Evolutionary conservation across 805 yeast species (phyloP), one percentile per base, ranked within the genome.

Genomic region (Torulaspora gathmanii): DNA sequence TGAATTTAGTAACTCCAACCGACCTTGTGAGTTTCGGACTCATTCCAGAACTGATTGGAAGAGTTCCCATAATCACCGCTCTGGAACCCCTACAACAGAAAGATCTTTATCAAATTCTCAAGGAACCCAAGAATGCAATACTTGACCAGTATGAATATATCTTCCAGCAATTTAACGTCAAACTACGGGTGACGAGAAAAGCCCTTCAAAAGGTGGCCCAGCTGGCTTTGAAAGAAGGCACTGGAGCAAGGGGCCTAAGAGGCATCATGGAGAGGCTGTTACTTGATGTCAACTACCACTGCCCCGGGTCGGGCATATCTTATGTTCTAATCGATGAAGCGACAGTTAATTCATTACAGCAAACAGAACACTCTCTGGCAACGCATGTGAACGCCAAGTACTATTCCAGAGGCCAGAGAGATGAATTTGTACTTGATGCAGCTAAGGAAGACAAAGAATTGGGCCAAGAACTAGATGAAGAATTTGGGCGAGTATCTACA

Each of bases 191-290:
- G 15, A 78, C 83, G 0, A 62, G 61, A 5, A 67, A 68, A 10
- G 83, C 83, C 0, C 57, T 78, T 8, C 51, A 61, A n/a, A 65
- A 60, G 31, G 71, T 79, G 12, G 79, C 83, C 0, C 64, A 66
- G 19, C 53, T 73, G 17, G 78, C 83, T 0, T 53, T 75, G 27
- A 60, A 64, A 22, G 78, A 74, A 49, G 80, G 80, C 3, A 78
- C 82, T 0, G 84, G 84, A 25, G 84, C 83, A 0, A 68, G 84
- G 54, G 83, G 83, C 0, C 56, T 79, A 23, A 65, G 81, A 51
- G 74, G 78, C 1, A 73, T 78, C 4, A 67, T 79, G 72, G 83
- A 78, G 46, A 69, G 75, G 44, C 46, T 78, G 13, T 55, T 78
- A 17, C 58, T 78, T 13, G 68, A 70, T 36, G 78, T 77, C 4